phyloP scores from a whole-genome alignment of 169 alveolate species.

The Plasmodium ovale region DNA sequence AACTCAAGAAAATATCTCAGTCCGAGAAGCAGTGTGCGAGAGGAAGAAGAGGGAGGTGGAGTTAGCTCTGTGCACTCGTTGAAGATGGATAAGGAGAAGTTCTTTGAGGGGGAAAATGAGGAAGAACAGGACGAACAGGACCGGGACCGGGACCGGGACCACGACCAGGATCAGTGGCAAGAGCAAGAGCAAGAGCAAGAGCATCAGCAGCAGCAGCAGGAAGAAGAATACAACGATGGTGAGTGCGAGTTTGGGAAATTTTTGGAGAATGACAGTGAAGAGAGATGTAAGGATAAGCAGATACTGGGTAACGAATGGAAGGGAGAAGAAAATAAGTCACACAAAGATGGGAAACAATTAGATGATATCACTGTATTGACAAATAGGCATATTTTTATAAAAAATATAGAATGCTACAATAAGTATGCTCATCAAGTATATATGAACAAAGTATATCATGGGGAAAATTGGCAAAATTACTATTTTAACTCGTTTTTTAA shows the following conservation, averaged over 20 bases:
- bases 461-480: slow-evolving; percentile 65
- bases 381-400: slow-evolving; percentile 47
- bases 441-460: slow-evolving; percentile 31
- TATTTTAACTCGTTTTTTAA: slow-evolving; percentile 38
- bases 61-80: background rate
- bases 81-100: background rate
- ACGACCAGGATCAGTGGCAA: no score
- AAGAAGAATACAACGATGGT: background rate
- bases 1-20: background rate
- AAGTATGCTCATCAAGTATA: slow-evolving; percentile 48
- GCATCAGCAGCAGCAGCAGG: no score
- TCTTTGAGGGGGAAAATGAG: background rate
- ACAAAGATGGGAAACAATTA: background rate
- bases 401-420: slow-evolving; percentile 48
- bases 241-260: no score
- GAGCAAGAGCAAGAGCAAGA: no score
- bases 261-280: background rate
- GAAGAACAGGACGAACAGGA: background rate
- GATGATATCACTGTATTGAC: background rate
- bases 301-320: background rate
- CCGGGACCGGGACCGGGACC: no score
- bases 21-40: background rate
- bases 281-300: background rate
- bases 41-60: background rate
- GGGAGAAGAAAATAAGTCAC: background rate